Evolutionary conservation across 2,329 filamentous ascomycete species (phyloP), one percentile per base, ranked within the genome.

Genomic region (Monosporascus sp.): DNA sequence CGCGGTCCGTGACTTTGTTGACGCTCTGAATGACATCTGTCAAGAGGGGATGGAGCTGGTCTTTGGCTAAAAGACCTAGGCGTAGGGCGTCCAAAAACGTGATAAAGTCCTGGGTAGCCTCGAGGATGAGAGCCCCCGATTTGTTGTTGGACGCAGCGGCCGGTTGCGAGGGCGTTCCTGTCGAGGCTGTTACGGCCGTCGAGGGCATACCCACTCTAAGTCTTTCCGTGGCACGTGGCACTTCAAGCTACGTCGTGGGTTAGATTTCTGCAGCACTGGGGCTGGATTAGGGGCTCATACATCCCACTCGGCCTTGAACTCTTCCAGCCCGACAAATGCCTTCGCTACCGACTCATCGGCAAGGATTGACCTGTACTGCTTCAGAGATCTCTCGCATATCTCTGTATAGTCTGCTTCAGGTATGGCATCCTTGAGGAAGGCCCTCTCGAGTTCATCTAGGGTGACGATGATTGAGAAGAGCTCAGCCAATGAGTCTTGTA

Each of bases 381-480:
- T 95, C 63, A 99, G 73, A 55, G 96, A 82, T 40, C 94, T 85
- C 67, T 92, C 89, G 77, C 95, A 99, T 60, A 94, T 96, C 68
- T 97, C 94, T 1, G 92, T 96, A 71, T 99, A 99, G 65, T 97
- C 93, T 50, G 81, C 80, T 72, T 97, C 94, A 6, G 88, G 84
- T 49, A 99, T 87, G 22, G 91, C 93, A 77, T 99, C 94, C 67
- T 96, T 95, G 40, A 99, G 82, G 67, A 96, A 99, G 0, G 93
- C 95, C 70, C 95, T 96, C 67, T 99, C 94, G 2, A 99, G 82
- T 59, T 95, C 91, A 68, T 99, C 94, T 3, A 99, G 78, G 0
- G 94, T 97, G 57, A 97, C 83, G 38, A 99, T 93, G 61, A 99
- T 97, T 74, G 92, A 96, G 73, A 97, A 99, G 24, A 99, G 86